phyloP scores from a whole-genome alignment of 805 yeast species.

The Candida hungchunana region DNA sequence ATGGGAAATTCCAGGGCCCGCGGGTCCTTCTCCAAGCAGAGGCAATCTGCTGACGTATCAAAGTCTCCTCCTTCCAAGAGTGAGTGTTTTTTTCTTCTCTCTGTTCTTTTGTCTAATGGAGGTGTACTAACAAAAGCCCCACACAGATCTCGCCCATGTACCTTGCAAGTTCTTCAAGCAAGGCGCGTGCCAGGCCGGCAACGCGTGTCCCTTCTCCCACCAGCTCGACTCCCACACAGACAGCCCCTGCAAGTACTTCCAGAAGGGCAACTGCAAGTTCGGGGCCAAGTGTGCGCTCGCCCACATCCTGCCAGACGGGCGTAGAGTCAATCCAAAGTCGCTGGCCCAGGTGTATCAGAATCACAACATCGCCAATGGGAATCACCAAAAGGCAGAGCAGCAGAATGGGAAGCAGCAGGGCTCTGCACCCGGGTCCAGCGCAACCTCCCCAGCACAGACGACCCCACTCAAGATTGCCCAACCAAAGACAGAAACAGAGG shows the following conservation, averaged over 20 bases:
- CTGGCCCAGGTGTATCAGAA: slow-evolving; percentile 30
- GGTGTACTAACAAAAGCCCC: slow-evolving; percentile 17
- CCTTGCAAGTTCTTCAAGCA: slow-evolving; percentile 93
- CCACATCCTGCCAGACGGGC: slow-evolving; percentile 84
- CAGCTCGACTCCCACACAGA: slow-evolving; percentile 46
- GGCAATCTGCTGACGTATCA: slow-evolving; percentile 19
- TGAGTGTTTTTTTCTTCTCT: slow-evolving; percentile 10
- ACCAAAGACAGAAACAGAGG: too few species aligned
- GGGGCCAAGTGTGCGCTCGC: slow-evolving; percentile 94
- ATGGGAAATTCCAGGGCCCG: slow-evolving; percentile 2
- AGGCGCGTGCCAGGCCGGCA: slow-evolving; percentile 94
- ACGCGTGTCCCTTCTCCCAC: slow-evolving; percentile 88
- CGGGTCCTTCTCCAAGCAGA: slow-evolving; percentile 12
- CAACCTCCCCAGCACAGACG: slow-evolving; percentile 7
- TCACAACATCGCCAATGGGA: slow-evolving; percentile 14
- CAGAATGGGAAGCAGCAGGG: neutral
- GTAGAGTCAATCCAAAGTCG: slow-evolving; percentile 59
- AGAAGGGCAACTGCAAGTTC: slow-evolving; percentile 94
- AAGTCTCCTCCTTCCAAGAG: slow-evolving; percentile 27
- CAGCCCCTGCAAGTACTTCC: slow-evolving; percentile 85
- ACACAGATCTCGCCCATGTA: slow-evolving; percentile 75
- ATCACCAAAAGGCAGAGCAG: slow-evolving; percentile 1
- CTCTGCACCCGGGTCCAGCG: neutral
- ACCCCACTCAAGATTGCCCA: too few species aligned
- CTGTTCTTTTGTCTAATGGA: slow-evolving; percentile 3